A percentile compares a stretch with the other conserved stretches of the same genome.
These are phyloP conservation scores for Talaromyces borbonicus DNA, from an alignment of 495 filamentous ascomycete species.

Conservation along the genomic window DNA sequence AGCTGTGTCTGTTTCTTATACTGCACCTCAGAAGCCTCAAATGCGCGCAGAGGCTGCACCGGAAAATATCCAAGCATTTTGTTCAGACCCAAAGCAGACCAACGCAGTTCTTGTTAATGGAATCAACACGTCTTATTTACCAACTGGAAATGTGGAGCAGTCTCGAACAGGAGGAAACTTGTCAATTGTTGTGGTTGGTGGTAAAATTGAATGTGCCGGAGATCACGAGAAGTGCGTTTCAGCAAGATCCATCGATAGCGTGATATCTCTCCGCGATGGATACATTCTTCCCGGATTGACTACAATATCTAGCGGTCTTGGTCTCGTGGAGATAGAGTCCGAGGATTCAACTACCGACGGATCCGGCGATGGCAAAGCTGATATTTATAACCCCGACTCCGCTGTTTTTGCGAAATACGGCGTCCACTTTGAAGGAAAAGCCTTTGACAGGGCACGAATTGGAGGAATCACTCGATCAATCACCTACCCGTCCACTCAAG, in stretches of 20 bases:
- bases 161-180: conserved; percentile 10
- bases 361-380: conserved; percentile 3
- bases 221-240: conserved; percentile 11
- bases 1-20: conserved; percentile 8
- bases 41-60: conserved; percentile 24
- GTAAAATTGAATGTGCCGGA: conserved; percentile 42
- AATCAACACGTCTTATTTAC: conserved; percentile 30
- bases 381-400: conserved; percentile 17
- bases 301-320: conserved; percentile 40
- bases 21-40: conserved; percentile 17
- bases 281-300: conserved; percentile 46
- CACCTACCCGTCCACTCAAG: conserved; percentile 26
- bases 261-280: conserved; percentile 42
- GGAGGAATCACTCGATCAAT: conserved; percentile 43
- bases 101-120: conserved; percentile 39
- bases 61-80: conserved; percentile 12
- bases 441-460: conserved; percentile 30
- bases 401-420: conserved; percentile 40
- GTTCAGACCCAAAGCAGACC: conserved; percentile 7
- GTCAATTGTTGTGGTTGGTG: conserved; percentile 32
- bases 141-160: neutral
- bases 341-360: conserved; percentile 41
- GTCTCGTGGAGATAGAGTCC: conserved; percentile 45
- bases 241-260: conserved; percentile 7
- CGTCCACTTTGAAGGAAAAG: conserved; percentile 34